A percentile compares a stretch with the other conserved stretches of the same genome.
These are phyloP conservation scores for Orobanche coerulescens DNA, from an alignment of 257 asterid species.

Conservation along the genomic window DNA sequence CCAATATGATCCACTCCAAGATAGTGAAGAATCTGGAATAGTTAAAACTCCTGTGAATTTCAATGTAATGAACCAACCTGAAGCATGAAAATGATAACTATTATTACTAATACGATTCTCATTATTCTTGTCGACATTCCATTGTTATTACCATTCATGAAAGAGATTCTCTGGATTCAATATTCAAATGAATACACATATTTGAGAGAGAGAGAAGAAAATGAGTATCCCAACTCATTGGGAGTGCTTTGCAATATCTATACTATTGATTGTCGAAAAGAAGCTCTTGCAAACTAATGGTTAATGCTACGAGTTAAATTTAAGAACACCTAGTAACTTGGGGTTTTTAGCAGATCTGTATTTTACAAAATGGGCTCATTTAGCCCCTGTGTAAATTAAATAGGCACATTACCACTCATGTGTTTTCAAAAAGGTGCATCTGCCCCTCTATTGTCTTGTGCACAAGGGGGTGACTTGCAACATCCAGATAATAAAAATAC, in stretches of 20 bases:
- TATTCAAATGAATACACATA: background rate
- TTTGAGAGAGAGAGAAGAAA: background rate
- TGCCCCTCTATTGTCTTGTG: too few species aligned
- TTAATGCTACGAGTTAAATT: background rate
- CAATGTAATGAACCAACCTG: slow-evolving; percentile 10
- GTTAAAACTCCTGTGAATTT: slow-evolving; percentile 23
- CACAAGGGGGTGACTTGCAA: too few species aligned
- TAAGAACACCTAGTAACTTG: too few species aligned
- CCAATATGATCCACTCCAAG: slow-evolving; percentile 98
- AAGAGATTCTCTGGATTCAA: background rate
- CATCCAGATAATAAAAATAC: too few species aligned
- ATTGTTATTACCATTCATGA: background rate
- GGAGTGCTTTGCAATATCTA: slow-evolving; percentile 5
- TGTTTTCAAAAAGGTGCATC: too few species aligned
- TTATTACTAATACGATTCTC: background rate
- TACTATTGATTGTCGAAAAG: background rate
- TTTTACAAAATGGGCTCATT: too few species aligned
- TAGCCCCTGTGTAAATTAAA: too few species aligned
- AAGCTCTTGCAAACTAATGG: background rate
- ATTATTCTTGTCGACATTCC: background rate
- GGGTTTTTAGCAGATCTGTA: too few species aligned
- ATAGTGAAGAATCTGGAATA: slow-evolving; percentile 82
- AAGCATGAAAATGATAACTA: slow-evolving; percentile 2
- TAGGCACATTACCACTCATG: too few species aligned
- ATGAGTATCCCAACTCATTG: slow-evolving; percentile 1